Evolutionary conservation across 225 moss, liverwort and hornwort species (phyloP).

Genomic region (Asterella californica): DNA sequence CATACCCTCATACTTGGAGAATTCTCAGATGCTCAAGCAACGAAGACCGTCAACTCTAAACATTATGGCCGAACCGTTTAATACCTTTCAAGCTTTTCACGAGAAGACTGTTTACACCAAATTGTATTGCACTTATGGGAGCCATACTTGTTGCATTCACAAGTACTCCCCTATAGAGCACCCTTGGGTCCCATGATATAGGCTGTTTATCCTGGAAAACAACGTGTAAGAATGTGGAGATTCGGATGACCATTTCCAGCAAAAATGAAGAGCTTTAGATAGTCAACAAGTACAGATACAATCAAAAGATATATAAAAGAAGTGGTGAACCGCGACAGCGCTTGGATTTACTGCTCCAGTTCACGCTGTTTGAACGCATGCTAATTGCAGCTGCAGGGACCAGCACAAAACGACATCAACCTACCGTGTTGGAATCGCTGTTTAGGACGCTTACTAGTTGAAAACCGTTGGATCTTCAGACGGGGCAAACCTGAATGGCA

Average conservation of each 20-base stretch:
- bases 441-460: not conserved
- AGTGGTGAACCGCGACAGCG: no score
- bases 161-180: conserved; percentile 48
- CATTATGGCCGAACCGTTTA: not conserved
- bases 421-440: not conserved
- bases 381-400: no score
- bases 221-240: not conserved
- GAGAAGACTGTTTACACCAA: conserved; percentile 49
- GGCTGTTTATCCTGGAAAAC: conserved; percentile 41
- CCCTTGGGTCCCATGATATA: conserved; percentile 36
- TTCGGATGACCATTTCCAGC: not conserved
- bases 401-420: not conserved
- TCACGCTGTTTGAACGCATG: no score
- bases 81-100: conserved; percentile 41
- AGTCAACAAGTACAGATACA: not conserved
- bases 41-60: no score
- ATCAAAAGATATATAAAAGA: no score
- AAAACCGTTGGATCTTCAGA: not conserved
- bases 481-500: conserved; percentile 38
- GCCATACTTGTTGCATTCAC: conserved; percentile 58
- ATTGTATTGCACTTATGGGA: conserved; percentile 55
- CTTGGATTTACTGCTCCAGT: no score
- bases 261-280: not conserved
- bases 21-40: no score
- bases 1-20: no score